These are phyloP conservation scores for Ustilago curta DNA, from an alignment of 1,284 basidiomycete species.

Conservation along the genomic window DNA sequence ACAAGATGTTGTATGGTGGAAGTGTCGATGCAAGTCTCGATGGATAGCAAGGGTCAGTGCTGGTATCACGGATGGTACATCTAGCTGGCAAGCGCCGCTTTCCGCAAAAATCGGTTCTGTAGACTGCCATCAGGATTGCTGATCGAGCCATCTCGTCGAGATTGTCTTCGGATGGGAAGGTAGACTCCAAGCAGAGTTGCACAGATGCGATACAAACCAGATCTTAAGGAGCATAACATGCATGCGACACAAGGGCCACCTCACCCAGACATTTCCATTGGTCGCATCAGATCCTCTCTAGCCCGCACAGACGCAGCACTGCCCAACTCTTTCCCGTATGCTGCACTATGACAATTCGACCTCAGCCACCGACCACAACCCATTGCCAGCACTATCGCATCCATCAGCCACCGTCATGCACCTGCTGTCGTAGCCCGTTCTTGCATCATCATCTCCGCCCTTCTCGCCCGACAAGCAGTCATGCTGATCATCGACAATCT, in stretches of 20 bases:
- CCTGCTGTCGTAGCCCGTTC: conserved; percentile 9
- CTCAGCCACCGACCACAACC: neutral
- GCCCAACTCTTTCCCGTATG: neutral
- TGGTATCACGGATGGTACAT: neutral
- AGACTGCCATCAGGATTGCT: neutral
- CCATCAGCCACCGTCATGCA: conserved; percentile 10
- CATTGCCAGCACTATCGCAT: neutral
- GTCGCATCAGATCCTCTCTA: too few relatives aligned
- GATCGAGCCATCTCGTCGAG: neutral
- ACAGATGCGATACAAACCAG: too few relatives aligned
- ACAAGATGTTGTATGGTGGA: neutral
- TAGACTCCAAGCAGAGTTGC: neutral
- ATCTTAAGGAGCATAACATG: neutral
- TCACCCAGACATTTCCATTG: neutral
- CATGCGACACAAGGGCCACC: neutral
- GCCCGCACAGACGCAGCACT: too few relatives aligned
- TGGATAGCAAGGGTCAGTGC: neutral
- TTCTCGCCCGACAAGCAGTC: conserved; percentile 4
- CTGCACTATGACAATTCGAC: conserved; percentile 4
- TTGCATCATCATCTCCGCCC: neutral
- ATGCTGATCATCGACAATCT: conserved; percentile 20
- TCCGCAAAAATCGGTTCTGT: neutral
- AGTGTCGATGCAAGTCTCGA: neutral
- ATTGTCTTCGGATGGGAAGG: neutral
- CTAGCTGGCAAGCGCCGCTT: neutral